Evolutionary conservation across 805 yeast species (phyloP).

Genomic region (Nakazawaea siamensis): DNA sequence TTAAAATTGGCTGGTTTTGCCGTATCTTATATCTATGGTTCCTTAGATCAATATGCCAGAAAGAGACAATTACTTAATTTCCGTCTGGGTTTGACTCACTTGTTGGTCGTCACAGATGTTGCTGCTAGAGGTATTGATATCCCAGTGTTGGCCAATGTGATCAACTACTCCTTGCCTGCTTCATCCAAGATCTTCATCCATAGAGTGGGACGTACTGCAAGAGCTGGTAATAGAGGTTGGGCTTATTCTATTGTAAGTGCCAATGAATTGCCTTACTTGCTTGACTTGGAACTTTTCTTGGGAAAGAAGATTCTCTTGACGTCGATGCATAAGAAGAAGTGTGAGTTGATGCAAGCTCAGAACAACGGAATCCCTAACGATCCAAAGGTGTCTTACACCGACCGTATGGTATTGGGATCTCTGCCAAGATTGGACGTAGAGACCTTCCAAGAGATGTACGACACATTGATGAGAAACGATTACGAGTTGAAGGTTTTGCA

Average conservation of each 20-base stretch:
- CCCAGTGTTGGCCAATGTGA: conserved; percentile 90
- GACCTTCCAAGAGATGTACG: conserved; percentile 61
- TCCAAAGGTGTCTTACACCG: conserved; percentile 63
- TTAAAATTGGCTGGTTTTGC: conserved; percentile 77
- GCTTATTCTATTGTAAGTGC: conserved; percentile 87
- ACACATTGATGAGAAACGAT: conserved; percentile 48
- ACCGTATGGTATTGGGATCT: conserved; percentile 75
- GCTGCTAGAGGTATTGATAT: conserved; percentile 99
- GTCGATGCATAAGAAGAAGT: conserved; percentile 56
- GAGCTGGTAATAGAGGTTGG: conserved; percentile 98
- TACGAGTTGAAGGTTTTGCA: conserved; percentile 60
- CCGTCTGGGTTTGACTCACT: conserved; percentile 71
- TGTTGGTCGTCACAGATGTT: conserved; percentile 96
- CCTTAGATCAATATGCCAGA: conserved; percentile 93
- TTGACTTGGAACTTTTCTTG: conserved; percentile 84
- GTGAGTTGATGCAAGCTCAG: conserved; percentile 39
- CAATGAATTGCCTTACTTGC: conserved; percentile 78
- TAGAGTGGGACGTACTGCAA: conserved; percentile 98
- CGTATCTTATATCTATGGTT: conserved; percentile 83
- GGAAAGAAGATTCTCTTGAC: conserved; percentile 75
- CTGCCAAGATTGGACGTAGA: conserved; percentile 71
- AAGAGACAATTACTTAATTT: conserved; percentile 80
- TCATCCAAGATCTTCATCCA: conserved; percentile 92
- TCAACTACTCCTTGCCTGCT: conserved; percentile 85
- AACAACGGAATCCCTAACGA: conserved; percentile 28